phyloP scores from a whole-genome alignment of 495 filamentous ascomycete species.

The Penicillium manginii region DNA sequence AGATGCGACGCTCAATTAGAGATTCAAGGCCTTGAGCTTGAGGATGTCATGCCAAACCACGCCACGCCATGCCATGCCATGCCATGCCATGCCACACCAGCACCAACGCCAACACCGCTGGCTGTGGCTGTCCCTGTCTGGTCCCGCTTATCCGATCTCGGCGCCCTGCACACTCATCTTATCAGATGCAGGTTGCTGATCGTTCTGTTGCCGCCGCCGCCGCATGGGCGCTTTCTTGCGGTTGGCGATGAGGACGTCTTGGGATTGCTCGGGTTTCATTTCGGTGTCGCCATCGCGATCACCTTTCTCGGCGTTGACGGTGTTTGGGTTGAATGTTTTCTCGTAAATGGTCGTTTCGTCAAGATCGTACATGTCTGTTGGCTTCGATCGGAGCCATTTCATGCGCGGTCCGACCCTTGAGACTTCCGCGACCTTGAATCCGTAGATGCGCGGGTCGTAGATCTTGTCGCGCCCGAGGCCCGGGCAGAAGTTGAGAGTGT shows the following conservation, averaged over 20 bases:
- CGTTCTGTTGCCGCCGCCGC: slow-evolving; percentile 40
- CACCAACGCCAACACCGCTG: too few relatives aligned
- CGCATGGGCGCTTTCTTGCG: slow-evolving; percentile 58
- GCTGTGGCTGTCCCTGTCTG: too few relatives aligned
- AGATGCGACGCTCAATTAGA: slow-evolving; percentile 2
- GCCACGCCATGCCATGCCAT: background rate
- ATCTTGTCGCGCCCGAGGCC: slow-evolving; percentile 82
- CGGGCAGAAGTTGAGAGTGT: slow-evolving; percentile 79
- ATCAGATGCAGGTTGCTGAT: slow-evolving; percentile 26
- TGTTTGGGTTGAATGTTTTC: slow-evolving; percentile 5
- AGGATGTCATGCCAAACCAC: slow-evolving; percentile 8
- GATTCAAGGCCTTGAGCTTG: slow-evolving; percentile 1
- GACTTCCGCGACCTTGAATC: slow-evolving; percentile 88
- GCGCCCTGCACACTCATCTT: slow-evolving; percentile 44
- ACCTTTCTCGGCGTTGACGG: slow-evolving; percentile 48
- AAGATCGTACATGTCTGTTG: slow-evolving; percentile 74
- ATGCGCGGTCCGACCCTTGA: slow-evolving; percentile 88
- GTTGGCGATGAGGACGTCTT: slow-evolving; percentile 44
- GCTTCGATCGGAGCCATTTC: slow-evolving; percentile 91
- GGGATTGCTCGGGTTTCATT: slow-evolving; percentile 35
- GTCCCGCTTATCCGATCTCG: slow-evolving; percentile 28
- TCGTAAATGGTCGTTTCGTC: slow-evolving; percentile 63
- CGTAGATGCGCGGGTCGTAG: slow-evolving; percentile 96
- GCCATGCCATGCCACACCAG: background rate
- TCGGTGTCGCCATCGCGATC: slow-evolving; percentile 56